Evolutionary conservation across 2,329 filamentous ascomycete species (phyloP), one percentile per base, ranked within the genome.

Genomic region (Dactylonectria estremocensis): DNA sequence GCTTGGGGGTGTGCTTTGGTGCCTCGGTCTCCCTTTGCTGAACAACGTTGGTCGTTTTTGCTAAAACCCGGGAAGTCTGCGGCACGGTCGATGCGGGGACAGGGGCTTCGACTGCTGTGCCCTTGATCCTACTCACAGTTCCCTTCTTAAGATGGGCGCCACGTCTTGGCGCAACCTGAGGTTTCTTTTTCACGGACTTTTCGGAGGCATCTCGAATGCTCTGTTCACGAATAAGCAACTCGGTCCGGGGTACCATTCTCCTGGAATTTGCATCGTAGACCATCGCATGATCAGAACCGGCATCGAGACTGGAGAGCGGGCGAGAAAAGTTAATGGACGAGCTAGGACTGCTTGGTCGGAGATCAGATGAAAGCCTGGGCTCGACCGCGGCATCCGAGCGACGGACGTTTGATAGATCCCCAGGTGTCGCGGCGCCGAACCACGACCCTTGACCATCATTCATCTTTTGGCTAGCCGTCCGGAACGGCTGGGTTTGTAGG

Each of bases 211-310:
- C 79, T 24, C 79, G 76, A 4, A 84, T 74, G 35, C 75, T 79
- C 61, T 85, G 81, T 57, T 87, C 84, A 50, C 80, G 80, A 56
- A 78, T 84, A 70, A 82, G 52, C 18, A 87, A 69, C 28, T 87
- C 81, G 6, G 76, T 77, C 59, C 71, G 84, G 3, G 86, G 84
- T 3, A 91, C 83, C 84, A 91, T 90, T 66, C 90, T 87, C 71
- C 90, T 85, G 16, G 90, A 90, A 72, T 91, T 91, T n/a, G 89
- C 84, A 69, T 91, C 90, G 73, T 90, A 90, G 53, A 92, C 87
- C 77, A 92, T 72, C 35, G 81, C 77, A 70, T 85, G 75, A 48
- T 84, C 81, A 48, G 82, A 76, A 54, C 58, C 82, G 5, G 84
- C 84, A 24, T 82, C 82, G 33, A 82, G 75, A 55, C 82, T 81